phyloP scores from a whole-genome alignment of 305 asterid species.

The Nicotiana rustica region DNA sequence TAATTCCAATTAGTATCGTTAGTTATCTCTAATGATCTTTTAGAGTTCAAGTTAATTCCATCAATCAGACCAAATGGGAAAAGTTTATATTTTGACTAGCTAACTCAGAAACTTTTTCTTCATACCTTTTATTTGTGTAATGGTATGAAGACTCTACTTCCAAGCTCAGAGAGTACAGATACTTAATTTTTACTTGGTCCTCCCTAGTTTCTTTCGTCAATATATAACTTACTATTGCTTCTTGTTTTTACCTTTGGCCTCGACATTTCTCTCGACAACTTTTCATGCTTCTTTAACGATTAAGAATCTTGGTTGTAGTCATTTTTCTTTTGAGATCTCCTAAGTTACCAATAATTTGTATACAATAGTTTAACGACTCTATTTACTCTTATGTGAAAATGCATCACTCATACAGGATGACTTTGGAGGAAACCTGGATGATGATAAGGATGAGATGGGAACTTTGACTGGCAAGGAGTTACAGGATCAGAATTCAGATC shows the following conservation, averaged over 20 bases:
- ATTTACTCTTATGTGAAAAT: neutral
- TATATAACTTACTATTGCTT: neutral
- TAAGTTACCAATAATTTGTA: constrained; percentile 7
- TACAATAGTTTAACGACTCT: neutral
- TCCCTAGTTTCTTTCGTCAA: neutral
- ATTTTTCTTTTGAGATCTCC: constrained; percentile 16
- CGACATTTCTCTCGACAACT: neutral
- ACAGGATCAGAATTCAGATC: constrained; percentile 46
- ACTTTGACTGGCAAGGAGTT: constrained; percentile 50
- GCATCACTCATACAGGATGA: constrained; percentile 47
- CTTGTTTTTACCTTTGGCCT: constrained; percentile 5
- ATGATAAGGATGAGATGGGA: constrained; percentile 45
- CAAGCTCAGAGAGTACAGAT: neutral
- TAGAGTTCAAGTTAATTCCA: constrained; percentile 1
- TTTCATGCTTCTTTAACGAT: neutral
- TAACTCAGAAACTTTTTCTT: neutral
- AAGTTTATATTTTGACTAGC: too few species aligned
- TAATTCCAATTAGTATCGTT: neutral
- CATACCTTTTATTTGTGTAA: constrained; percentile 1
- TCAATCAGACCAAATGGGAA: neutral
- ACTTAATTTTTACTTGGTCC: constrained; percentile 6
- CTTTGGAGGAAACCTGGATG: constrained; percentile 50
- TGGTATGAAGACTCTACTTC: neutral
- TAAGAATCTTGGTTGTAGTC: neutral
- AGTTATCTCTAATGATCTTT: neutral